Evolutionary conservation across 768 basidiomycete species (phyloP), one percentile per base, ranked within the genome.

Genomic region (Boletus huronensis): DNA sequence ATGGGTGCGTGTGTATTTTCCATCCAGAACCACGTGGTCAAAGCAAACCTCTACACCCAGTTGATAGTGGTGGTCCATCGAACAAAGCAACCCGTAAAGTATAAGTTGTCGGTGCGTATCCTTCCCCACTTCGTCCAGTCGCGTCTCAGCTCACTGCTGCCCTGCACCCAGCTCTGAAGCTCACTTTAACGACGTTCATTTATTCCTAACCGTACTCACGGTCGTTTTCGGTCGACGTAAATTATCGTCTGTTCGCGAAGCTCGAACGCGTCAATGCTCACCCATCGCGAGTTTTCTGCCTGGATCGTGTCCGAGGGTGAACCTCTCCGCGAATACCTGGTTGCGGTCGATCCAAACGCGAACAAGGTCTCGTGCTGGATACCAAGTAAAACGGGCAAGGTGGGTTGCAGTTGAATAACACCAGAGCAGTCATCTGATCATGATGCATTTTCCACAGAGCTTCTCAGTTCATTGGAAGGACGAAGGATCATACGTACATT

Each of bases 381-480:
- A 59, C 80, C 83, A 7, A 79, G 85, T 53, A 75, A 80, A 47
- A 72, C 73, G 25, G 85, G 84, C 25, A 77, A 83, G 75, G 85
- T 83, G 54, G 3, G 54, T 31, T 6, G 71, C 40, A 17, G 23
- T 19, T 8, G 13, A 14, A 28, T 5, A 6, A 6, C 23, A 32
- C 5, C 11, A 17, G 43, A 21, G 21, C 59, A 31, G 3, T 23
- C n/a, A 26, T 49, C 50, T 58, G 38, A 63, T 40, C 43, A 25
- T 26, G 19, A 23, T 49, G 34, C 39, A n/a, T 28, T 28, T 53
- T 26, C 50, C 26, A 34, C 58, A 88, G 85, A 66, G 58, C 6
- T 88, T 88, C 65, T 72, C 74, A 4, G 78, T 88, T 0, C 77
- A 82, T 59, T 89, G 87, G 87, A 76, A 73, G 38, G 87, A 89